Percentiles rank a stretch among this genome's conserved stretches.
Conservation (phyloP, 495 filamentous ascomycete genomes). For the Arthonia radiata region DNA sequence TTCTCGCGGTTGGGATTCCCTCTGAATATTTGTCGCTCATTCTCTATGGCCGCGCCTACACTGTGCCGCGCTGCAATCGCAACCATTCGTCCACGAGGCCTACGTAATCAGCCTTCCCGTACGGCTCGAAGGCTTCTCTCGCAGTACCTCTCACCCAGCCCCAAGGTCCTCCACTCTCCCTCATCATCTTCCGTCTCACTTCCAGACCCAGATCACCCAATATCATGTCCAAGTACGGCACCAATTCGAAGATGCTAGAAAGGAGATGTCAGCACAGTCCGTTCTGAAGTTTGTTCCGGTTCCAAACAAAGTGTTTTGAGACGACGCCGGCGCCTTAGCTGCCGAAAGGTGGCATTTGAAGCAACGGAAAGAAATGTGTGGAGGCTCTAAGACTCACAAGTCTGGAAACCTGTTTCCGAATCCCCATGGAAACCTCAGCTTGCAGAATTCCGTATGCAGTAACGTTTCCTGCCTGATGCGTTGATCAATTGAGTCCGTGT, state of each 20-base stretch:
- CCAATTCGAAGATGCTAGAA: slow-evolving; percentile 50
- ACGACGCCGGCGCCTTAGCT: too few relatives aligned
- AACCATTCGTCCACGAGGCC: slow-evolving; percentile 16
- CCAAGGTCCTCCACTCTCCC: slow-evolving; percentile 22
- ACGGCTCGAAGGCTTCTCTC: slow-evolving; percentile 14
- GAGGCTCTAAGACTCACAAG: too few relatives aligned
- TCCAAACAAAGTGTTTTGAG: too few relatives aligned
- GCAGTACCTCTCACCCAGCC: slow-evolving; percentile 16
- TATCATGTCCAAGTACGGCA: slow-evolving; percentile 58
- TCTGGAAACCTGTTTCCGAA: slow-evolving; percentile 39
- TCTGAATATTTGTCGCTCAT: too few relatives aligned
- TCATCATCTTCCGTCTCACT: slow-evolving; percentile 16
- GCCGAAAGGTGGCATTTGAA: too few relatives aligned
- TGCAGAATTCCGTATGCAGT: slow-evolving; percentile 36
- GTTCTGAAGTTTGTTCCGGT: too few relatives aligned
- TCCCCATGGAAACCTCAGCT: slow-evolving; percentile 41
- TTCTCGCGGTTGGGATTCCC: too few relatives aligned
- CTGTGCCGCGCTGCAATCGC: too few relatives aligned
- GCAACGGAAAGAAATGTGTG: too few relatives aligned
- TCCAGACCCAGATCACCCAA: slow-evolving; percentile 37
- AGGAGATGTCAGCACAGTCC: too few relatives aligned
- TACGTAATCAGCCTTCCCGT: slow-evolving; percentile 15
- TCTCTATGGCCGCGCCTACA: too few relatives aligned
- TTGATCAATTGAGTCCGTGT: too few relatives aligned
- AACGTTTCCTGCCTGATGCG: slow-evolving; percentile 2